Conservation (phyloP, 2,329 filamentous ascomycete genomes). For the Pseudocercospora ulei region DNA sequence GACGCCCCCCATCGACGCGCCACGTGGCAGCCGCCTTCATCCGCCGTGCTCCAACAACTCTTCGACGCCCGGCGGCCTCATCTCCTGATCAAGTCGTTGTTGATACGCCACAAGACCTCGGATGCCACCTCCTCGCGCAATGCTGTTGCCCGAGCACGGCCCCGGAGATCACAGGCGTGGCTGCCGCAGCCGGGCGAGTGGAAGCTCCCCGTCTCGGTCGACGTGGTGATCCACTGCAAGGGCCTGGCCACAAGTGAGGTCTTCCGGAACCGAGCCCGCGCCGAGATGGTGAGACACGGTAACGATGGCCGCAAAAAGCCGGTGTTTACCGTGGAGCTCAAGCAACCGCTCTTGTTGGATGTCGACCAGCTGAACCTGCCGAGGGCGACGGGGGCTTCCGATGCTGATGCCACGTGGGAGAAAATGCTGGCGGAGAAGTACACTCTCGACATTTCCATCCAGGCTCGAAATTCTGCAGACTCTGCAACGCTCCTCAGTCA, state of each 20-base stretch:
- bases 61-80: neutral
- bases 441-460: conserved; percentile 26
- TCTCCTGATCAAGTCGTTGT: conserved; percentile 1
- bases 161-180: conserved; percentile 15
- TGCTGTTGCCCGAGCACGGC: neutral
- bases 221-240: conserved; percentile 17
- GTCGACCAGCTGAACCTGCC: conserved; percentile 21
- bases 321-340: conserved; percentile 24
- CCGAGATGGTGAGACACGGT: conserved; percentile 15
- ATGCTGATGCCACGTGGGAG: conserved; percentile 21
- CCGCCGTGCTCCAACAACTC: neutral
- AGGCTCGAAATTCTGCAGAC: conserved; percentile 28
- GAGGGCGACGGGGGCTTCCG: conserved; percentile 13
- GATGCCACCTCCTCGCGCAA: neutral
- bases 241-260: conserved; percentile 9
- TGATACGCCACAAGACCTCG: neutral
- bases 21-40: conserved; percentile 11
- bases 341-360: conserved; percentile 23
- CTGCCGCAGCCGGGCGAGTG: conserved; percentile 21
- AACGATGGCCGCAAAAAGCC: neutral
- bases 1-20: conserved; percentile 7
- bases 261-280: conserved; percentile 16
- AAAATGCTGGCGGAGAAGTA: conserved; percentile 20
- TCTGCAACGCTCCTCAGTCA: conserved; percentile 28
- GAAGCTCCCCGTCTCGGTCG: conserved; percentile 22